Conservation (phyloP, 495 filamentous ascomycete genomes). For the Penicillium bialowiezense region DNA sequence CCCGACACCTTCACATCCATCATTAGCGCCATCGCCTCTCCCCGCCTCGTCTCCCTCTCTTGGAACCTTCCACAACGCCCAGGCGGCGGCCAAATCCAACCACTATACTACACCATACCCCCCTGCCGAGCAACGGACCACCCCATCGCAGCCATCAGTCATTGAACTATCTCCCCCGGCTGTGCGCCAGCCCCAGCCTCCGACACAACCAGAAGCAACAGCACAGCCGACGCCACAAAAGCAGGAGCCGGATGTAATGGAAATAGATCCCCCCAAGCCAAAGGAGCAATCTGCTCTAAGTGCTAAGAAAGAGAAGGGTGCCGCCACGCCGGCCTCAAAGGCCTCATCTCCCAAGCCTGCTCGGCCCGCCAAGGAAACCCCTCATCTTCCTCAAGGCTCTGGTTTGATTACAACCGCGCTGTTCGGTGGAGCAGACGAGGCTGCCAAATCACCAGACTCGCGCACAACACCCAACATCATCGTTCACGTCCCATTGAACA, state of each 20-base stretch:
- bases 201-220: slow-evolving; percentile 7
- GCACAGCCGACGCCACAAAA: slow-evolving; percentile 14
- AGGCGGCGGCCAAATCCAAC: slow-evolving; percentile 19
- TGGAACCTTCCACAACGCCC: slow-evolving; percentile 20
- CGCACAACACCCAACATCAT: slow-evolving; percentile 76
- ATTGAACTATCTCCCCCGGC: slow-evolving; percentile 21
- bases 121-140: slow-evolving; percentile 18
- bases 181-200: slow-evolving; percentile 20
- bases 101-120: slow-evolving; percentile 31
- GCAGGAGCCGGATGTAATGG: slow-evolving; percentile 30
- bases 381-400: slow-evolving; percentile 60
- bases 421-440: slow-evolving; percentile 52
- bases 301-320: slow-evolving; percentile 37
- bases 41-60: slow-evolving; percentile 24
- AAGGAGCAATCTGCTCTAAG: slow-evolving; percentile 20
- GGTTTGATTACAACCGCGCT: slow-evolving; percentile 64
- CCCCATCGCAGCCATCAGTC: slow-evolving; percentile 21
- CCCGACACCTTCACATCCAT: slow-evolving; percentile 22
- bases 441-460: slow-evolving; percentile 33
- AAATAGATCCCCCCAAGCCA: slow-evolving; percentile 30
- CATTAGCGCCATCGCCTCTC: slow-evolving; percentile 28
- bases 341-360: slow-evolving; percentile 59
- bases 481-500: slow-evolving; percentile 73
- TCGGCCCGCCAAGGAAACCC: slow-evolving; percentile 50
- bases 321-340: slow-evolving; percentile 50